Evolutionary conservation across 2,329 filamentous ascomycete species (phyloP).

Genomic region (Trichoderma sp.): DNA sequence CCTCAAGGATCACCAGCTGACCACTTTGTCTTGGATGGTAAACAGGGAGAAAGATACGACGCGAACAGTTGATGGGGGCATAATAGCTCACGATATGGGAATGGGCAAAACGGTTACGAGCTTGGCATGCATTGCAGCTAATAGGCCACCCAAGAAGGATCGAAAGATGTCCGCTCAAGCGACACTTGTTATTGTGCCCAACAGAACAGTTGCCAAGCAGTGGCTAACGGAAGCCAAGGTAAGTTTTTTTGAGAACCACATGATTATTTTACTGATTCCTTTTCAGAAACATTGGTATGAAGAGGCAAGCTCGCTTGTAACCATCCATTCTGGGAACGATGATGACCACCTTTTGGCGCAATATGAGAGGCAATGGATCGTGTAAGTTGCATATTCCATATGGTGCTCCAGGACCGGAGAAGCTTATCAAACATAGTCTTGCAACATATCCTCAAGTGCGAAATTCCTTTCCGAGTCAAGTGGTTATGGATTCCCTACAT

Average conservation of each 20-base stretch:
- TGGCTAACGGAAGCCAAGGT: conserved; percentile 27
- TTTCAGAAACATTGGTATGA: neutral
- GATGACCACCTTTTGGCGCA: no score
- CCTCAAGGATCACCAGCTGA: conserved; percentile 51
- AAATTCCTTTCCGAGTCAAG: conserved; percentile 20
- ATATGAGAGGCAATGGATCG: neutral
- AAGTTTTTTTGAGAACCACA: neutral
- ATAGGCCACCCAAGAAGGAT: conserved; percentile 34
- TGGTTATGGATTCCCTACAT: neutral
- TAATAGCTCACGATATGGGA: conserved; percentile 63
- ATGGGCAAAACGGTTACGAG: conserved; percentile 70
- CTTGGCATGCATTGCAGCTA: conserved; percentile 48
- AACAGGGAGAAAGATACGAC: conserved; percentile 41
- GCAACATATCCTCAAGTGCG: conserved; percentile 32
- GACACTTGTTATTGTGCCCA: conserved; percentile 37
- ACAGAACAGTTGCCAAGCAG: conserved; percentile 25
- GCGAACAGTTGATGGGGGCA: neutral
- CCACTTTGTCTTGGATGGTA: conserved; percentile 54
- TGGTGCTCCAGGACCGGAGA: neutral
- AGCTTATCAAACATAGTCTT: conserved; percentile 24
- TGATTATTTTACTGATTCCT: neutral
- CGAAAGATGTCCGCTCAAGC: conserved; percentile 33
- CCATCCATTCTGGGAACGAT: neutral
- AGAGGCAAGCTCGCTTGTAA: neutral
- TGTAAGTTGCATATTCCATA: neutral